Conservation (phyloP, 2,329 filamentous ascomycete species). For the Xylaria sp. region DNA sequence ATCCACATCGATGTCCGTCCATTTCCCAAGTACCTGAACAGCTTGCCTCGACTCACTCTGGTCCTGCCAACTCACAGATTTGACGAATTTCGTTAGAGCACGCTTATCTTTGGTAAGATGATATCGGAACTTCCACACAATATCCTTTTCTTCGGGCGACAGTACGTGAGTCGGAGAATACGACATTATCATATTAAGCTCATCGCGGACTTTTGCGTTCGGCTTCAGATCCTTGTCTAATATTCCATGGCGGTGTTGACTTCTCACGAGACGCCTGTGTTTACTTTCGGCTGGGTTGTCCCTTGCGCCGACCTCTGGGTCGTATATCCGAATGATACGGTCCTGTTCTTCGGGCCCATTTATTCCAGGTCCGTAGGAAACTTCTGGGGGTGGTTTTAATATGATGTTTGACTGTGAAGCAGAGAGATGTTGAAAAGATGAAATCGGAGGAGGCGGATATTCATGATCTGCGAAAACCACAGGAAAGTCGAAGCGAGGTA, state of each 20-base stretch:
- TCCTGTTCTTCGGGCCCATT: conserved; percentile 70
- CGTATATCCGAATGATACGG: conserved; percentile 85
- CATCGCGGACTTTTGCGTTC: conserved; percentile 94
- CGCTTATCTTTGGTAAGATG: conserved; percentile 92
- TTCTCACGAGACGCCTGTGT: conserved; percentile 89
- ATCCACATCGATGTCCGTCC: conserved; percentile 97
- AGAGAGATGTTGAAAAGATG: conserved; percentile 74
- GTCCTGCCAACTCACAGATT: conserved; percentile 95
- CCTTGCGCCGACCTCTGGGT: conserved; percentile 87
- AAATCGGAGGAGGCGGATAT: conserved; percentile 86
- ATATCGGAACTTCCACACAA: conserved; percentile 97
- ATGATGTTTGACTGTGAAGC: conserved; percentile 75
- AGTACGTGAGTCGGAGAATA: conserved; percentile 93
- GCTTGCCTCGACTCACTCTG: conserved; percentile 87
- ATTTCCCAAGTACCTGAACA: conserved; percentile 87
- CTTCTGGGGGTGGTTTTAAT: conserved; percentile 84
- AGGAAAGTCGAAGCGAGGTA: conserved; percentile 94
- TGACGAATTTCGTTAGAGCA: conserved; percentile 95
- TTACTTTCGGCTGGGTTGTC: conserved; percentile 97
- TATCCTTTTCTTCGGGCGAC: conserved; percentile 90
- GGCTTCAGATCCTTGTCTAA: conserved; percentile 95
- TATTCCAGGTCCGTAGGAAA: conserved; percentile 91
- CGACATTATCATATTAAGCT: conserved; percentile 88
- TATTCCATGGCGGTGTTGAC: conserved; percentile 89
- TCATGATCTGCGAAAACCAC: conserved; percentile 95